Conservation (phyloP, 805 yeast species). For the Sporopachydermia lactativora region DNA sequence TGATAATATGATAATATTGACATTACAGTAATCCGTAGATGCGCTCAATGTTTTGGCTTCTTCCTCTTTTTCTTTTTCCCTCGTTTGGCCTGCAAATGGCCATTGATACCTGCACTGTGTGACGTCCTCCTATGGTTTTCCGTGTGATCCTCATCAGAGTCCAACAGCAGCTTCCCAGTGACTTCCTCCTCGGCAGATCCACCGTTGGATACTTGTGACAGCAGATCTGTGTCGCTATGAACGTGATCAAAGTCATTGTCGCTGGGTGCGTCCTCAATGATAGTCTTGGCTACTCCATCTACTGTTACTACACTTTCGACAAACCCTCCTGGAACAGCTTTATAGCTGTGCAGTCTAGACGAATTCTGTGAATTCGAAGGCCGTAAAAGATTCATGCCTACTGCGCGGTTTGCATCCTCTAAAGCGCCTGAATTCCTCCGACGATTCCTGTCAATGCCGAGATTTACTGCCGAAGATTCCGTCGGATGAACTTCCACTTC, state of each 20-base stretch:
- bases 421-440: not conserved
- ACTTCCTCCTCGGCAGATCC: not conserved
- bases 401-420: too few species aligned
- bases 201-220: not conserved
- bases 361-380: conserved; percentile 14
- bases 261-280: conserved; percentile 48
- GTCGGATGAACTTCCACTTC: not conserved
- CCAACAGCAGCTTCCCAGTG: not conserved
- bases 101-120: not conserved
- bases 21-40: too few species aligned
- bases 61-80: not conserved
- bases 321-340: conserved; percentile 43
- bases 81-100: not conserved
- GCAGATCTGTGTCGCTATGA: not conserved
- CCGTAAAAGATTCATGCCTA: too few species aligned
- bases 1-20: too few species aligned
- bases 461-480: not conserved
- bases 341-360: conserved; percentile 16
- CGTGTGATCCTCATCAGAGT: not conserved
- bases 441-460: not conserved
- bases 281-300: conserved; percentile 75
- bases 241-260: conserved; percentile 1
- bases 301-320: conserved; percentile 74
- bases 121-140: too few species aligned
- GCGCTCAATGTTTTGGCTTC: too few species aligned